phyloP scores from a whole-genome alignment of 176 grass and related monocot species.

The Poa annua region DNA sequence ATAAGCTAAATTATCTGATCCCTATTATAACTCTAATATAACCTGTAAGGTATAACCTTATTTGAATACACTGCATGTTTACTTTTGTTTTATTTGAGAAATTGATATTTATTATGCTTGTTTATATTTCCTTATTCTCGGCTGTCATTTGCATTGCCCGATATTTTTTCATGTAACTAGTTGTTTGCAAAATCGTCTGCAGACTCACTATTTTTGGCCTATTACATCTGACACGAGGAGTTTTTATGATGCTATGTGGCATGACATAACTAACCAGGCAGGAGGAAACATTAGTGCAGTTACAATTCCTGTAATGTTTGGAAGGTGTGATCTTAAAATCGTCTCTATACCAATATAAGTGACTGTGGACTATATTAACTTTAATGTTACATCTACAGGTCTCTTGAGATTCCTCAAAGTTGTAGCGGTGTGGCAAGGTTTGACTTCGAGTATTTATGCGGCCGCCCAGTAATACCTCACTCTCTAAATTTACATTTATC shows the following conservation, averaged over 20 bases:
- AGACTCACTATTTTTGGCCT: constrained; percentile 92
- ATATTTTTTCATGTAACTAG: constrained; percentile 8
- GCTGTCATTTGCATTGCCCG: not conserved
- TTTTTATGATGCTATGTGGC: constrained; percentile 77
- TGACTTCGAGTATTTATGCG: constrained; percentile 90
- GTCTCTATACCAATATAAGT: constrained; percentile 37
- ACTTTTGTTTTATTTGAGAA: not conserved
- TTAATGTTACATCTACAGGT: constrained; percentile 51
- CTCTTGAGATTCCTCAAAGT: constrained; percentile 88
- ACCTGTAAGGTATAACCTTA: not conserved
- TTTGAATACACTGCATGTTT: not conserved
- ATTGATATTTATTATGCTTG: not conserved
- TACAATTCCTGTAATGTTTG: constrained; percentile 92
- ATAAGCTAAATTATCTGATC: not conserved
- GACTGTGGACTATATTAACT: constrained; percentile 29
- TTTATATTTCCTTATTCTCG: not conserved
- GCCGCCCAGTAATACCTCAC: constrained; percentile 74
- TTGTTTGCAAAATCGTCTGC: constrained; percentile 29
- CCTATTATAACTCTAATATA: not conserved
- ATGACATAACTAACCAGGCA: constrained; percentile 48
- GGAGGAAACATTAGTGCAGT: constrained; percentile 51
- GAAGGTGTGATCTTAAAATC: constrained; percentile 59
- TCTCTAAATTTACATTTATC: constrained; percentile 34
- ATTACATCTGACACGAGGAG: constrained; percentile 48
- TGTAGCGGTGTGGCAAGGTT: constrained; percentile 87